phyloP scores from a whole-genome alignment of 2,329 filamentous ascomycete genomes.

The Raffaelea deltoideospora region DNA sequence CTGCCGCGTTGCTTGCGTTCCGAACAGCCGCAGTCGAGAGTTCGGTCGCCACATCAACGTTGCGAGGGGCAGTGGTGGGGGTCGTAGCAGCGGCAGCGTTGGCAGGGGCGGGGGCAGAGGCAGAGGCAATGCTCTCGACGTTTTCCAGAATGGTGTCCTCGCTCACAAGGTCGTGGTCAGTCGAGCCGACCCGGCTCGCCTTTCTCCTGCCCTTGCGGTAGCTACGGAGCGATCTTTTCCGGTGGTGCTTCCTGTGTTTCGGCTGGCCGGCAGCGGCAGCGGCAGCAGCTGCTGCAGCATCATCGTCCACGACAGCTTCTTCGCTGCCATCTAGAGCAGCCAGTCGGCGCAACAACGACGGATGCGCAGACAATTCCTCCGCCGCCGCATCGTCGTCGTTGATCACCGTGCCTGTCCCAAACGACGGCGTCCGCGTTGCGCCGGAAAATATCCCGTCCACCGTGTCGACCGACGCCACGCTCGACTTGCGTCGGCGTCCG shows the following conservation, averaged over 20 bases:
- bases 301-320: constrained; percentile 30
- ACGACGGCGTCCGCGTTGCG: constrained; percentile 24
- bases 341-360: constrained; percentile 18
- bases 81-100: too few relatives aligned
- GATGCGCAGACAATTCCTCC: constrained; percentile 22
- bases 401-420: constrained; percentile 19
- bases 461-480: constrained; percentile 45
- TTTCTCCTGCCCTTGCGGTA: constrained; percentile 29
- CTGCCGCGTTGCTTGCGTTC: too few relatives aligned
- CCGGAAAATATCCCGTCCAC: constrained; percentile 12
- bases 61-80: too few relatives aligned
- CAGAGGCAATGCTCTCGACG: constrained; percentile 1
- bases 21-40: too few relatives aligned
- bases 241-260: constrained; percentile 17
- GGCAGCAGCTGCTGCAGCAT: constrained; percentile 33
- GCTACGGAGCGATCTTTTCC: constrained; percentile 6
- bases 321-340: constrained; percentile 24
- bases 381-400: constrained; percentile 21
- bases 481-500: constrained; percentile 38
- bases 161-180: constrained; percentile 11
- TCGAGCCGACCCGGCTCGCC: constrained; percentile 15
- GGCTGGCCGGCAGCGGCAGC: constrained; percentile 28
- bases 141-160: constrained; percentile 19
- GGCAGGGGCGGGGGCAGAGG: not conserved
- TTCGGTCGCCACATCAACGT: too few relatives aligned